Conservation (phyloP, 1,139 yeast genomes). For the Suhomyces maxii region DNA sequence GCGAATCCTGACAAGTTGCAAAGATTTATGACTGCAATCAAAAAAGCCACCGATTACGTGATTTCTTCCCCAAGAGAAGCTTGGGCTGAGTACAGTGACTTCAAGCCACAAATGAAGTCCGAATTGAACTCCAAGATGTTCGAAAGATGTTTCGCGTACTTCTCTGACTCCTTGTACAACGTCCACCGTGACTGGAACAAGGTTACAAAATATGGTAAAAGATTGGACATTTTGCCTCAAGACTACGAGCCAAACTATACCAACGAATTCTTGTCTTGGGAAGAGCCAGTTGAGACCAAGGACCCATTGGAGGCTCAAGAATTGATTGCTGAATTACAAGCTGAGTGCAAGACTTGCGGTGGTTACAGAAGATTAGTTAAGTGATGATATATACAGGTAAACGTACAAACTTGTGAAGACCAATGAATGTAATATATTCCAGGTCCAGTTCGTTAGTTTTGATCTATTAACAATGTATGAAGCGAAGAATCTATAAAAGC, state of each 20-base stretch:
- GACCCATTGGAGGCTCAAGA: conserved; percentile 51
- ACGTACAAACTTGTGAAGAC: too few species aligned
- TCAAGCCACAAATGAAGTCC: conserved; percentile 49
- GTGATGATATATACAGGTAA: neutral
- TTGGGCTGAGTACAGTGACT: conserved; percentile 47
- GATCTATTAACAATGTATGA: neutral
- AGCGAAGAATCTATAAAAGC: too few species aligned
- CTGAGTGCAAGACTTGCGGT: conserved; percentile 47
- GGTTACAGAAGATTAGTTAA: conserved; percentile 48
- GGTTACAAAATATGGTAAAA: conserved; percentile 56
- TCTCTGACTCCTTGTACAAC: conserved; percentile 52
- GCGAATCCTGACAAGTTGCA: conserved; percentile 49
- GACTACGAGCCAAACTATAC: conserved; percentile 52
- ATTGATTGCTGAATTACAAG: conserved; percentile 48
- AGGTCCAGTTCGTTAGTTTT: too few species aligned
- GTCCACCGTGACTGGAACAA: conserved; percentile 59
- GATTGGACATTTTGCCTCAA: conserved; percentile 51
- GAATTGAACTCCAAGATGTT: conserved; percentile 47
- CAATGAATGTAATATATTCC: too few species aligned
- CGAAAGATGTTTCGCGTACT: conserved; percentile 56
- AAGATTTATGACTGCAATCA: conserved; percentile 48
- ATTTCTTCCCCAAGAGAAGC: conserved; percentile 45
- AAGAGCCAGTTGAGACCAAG: conserved; percentile 46
- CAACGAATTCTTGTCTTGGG: conserved; percentile 52
- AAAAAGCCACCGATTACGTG: conserved; percentile 51